phyloP scores from a whole-genome alignment of 768 basidiomycete species.

The Boletus pseudo-olivaceus region DNA sequence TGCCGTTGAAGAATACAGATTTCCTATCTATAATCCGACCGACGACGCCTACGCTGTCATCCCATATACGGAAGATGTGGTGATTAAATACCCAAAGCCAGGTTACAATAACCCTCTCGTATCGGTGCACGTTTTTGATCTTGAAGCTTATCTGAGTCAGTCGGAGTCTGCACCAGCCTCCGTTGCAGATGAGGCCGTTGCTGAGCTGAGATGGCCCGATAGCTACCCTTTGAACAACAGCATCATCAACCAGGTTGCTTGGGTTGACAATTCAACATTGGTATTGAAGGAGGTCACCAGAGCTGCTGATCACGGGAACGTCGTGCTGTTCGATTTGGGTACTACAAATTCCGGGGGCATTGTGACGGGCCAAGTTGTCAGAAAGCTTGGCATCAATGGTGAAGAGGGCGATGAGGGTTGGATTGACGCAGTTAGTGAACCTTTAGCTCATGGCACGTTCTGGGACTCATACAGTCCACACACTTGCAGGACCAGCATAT shows the following conservation, averaged over 20 bases:
- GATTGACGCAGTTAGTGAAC: constrained; percentile 75
- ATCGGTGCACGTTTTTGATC: constrained; percentile 76
- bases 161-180: constrained; percentile 26
- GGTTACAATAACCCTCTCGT: constrained; percentile 89
- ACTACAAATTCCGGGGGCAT: constrained; percentile 24
- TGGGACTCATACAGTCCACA: constrained; percentile 12
- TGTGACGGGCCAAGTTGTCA: constrained; percentile 53
- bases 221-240: constrained; percentile 58
- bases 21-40: constrained; percentile 90
- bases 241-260: constrained; percentile 78
- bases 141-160: constrained; percentile 49
- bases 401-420: constrained; percentile 92
- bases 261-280: constrained; percentile 75
- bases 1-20: constrained; percentile 77
- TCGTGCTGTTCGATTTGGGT: constrained; percentile 68
- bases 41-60: constrained; percentile 63
- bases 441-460: constrained; percentile 1
- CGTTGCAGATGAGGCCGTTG: constrained; percentile 41
- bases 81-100: constrained; percentile 85
- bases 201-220: constrained; percentile 64
- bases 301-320: constrained; percentile 74
- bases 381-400: constrained; percentile 76
- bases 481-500: constrained; percentile 57
- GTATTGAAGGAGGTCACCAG: constrained; percentile 87
- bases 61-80: constrained; percentile 66